Conservation (phyloP, 371 early-diverging fungal species). For the Phascolomyces articulosus region DNA sequence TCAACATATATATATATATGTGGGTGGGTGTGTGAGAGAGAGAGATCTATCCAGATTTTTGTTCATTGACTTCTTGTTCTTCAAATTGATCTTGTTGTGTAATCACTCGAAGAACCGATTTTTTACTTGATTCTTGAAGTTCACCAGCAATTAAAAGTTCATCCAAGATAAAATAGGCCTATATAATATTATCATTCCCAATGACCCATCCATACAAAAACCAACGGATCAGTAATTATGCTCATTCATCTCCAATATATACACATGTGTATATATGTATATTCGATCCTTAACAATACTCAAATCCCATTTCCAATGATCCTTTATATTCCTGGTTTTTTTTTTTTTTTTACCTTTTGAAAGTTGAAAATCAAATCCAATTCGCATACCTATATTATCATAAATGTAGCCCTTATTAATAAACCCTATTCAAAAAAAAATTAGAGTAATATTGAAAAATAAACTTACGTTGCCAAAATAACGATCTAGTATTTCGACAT, state of each 20-base stretch:
- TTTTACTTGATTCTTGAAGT: constrained; percentile 83
- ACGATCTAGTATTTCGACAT: constrained; percentile 95
- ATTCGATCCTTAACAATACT: too few species aligned
- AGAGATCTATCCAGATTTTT: constrained; percentile 34
- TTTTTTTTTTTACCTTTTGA: constrained; percentile 60
- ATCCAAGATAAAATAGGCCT: constrained; percentile 87
- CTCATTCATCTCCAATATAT: too few species aligned
- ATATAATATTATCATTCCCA: too few species aligned
- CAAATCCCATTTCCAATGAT: too few species aligned
- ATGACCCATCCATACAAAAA: too few species aligned
- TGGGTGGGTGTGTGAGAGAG: too few species aligned
- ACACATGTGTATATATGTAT: too few species aligned
- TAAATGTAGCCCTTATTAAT: too few species aligned
- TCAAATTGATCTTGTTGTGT: constrained; percentile 80
- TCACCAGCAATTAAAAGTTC: constrained; percentile 87
- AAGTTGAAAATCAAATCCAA: constrained; percentile 90
- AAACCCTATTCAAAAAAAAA: too few species aligned
- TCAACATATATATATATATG: too few species aligned
- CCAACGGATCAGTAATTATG: too few species aligned
- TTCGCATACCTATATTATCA: constrained; percentile 73
- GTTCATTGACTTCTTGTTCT: constrained; percentile 70
- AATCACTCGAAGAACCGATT: constrained; percentile 74
- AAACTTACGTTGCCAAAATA: constrained; percentile 92
- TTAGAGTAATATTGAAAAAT: not conserved
- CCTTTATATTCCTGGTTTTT: too few species aligned